Conservation (phyloP, 148 eudicot genomes). For the Nepenthes gracilis region DNA sequence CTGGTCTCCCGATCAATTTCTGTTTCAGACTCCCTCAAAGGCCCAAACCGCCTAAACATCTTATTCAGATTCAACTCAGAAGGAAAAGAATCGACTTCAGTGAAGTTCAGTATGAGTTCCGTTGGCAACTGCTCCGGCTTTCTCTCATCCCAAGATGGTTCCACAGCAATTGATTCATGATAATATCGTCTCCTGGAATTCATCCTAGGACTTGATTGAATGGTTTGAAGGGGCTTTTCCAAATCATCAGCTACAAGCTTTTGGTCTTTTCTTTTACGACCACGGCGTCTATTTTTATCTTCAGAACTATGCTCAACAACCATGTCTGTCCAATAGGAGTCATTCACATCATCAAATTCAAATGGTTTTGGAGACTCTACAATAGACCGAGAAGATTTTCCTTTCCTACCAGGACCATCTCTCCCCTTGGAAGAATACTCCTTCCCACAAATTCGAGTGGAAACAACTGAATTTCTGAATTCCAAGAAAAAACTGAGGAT, state of each 20-base stretch:
- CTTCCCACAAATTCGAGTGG: conserved; percentile 22
- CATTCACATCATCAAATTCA: conserved; percentile 82
- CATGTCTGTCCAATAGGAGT: conserved; percentile 95
- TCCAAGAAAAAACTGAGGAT: conserved; percentile 41
- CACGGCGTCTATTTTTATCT: conserved; percentile 37
- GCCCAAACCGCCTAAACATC: conserved; percentile 82
- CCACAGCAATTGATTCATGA: conserved; percentile 23
- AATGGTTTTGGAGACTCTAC: conserved; percentile 47
- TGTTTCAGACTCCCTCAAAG: conserved; percentile 74
- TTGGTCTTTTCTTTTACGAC: conserved; percentile 34
- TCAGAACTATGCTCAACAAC: conserved; percentile 60
- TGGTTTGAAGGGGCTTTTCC: conserved; percentile 32
- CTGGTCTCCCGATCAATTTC: conserved; percentile 47
- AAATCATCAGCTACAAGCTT: conserved; percentile 26
- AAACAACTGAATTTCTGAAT: conserved; percentile 52
- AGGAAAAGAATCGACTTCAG: conserved; percentile 47
- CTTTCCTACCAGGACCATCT: conserved; percentile 44
- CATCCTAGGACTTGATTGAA: conserved; percentile 32
- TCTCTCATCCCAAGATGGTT: conserved; percentile 20
- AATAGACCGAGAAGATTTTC: conserved; percentile 27
- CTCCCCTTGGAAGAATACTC: conserved; percentile 15
- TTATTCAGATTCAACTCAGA: conserved; percentile 60
- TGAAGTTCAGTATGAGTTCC: conserved; percentile 68
- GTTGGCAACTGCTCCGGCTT: conserved; percentile 41
- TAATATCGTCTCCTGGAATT: conserved; percentile 43